phyloP scores from a whole-genome alignment of 2,329 filamentous ascomycete species.

The Colletotrichum spaethianum region DNA sequence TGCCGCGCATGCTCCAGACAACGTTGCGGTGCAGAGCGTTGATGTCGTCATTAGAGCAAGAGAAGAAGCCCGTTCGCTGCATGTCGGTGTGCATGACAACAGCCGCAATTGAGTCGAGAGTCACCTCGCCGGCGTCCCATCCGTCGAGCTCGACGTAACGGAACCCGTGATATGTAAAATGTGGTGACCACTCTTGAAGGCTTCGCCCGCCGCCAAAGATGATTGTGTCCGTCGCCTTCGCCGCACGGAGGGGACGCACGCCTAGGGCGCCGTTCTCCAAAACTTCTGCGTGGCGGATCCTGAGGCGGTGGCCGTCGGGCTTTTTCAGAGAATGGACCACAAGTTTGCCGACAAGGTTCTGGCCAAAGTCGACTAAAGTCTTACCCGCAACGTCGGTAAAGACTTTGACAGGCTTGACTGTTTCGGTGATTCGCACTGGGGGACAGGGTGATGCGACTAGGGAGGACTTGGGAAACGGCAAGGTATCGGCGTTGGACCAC shows the following conservation, averaged over 20 bases:
- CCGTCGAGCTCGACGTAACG: constrained; percentile 64
- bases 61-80: constrained; percentile 62
- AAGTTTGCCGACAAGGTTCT: constrained; percentile 69
- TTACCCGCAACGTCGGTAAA: constrained; percentile 57
- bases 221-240: constrained; percentile 58
- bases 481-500: constrained; percentile 49
- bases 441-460: constrained; percentile 58
- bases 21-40: constrained; percentile 70
- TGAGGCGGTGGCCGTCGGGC: constrained; percentile 57
- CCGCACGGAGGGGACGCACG: constrained; percentile 57
- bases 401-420: constrained; percentile 48
- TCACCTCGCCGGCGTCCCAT: constrained; percentile 51
- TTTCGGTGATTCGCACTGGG: constrained; percentile 57
- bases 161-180: constrained; percentile 69
- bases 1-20: constrained; percentile 70
- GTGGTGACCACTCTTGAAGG: constrained; percentile 55
- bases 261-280: constrained; percentile 63
- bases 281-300: constrained; percentile 68
- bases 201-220: constrained; percentile 45
- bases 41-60: constrained; percentile 64
- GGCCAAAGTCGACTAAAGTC: constrained; percentile 68
- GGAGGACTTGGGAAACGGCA: constrained; percentile 47
- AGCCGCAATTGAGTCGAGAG: constrained; percentile 43
- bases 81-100: constrained; percentile 67
- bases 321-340: constrained; percentile 51